These are phyloP conservation scores for Aureobasidium sp. DNA, from an alignment of 2,329 filamentous ascomycete genomes.

Conservation along the genomic window DNA sequence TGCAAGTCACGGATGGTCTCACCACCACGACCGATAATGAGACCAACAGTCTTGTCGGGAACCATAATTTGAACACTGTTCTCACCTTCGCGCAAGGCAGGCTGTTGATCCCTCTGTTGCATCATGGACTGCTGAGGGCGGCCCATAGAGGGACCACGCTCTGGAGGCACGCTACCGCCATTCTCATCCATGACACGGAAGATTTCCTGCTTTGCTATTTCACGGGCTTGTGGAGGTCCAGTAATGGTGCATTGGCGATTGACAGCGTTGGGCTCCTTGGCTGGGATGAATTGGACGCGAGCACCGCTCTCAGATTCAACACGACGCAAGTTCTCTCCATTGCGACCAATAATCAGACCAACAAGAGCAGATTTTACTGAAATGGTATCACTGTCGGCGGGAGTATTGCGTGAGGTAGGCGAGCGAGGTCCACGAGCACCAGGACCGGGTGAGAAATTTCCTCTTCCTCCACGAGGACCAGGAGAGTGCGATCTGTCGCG, in stretches of 20 bases:
- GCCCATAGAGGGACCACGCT: conserved; percentile 3
- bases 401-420: conserved; percentile 43
- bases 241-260: conserved; percentile 82
- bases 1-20: conserved; percentile 91
- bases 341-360: conserved; percentile 81
- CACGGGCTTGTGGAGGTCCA: conserved; percentile 62
- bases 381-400: conserved; percentile 73
- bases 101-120: conserved; percentile 13
- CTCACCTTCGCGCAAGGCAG: conserved; percentile 66
- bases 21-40: conserved; percentile 89
- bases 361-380: conserved; percentile 81
- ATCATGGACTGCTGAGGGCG: not conserved
- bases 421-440: conserved; percentile 12
- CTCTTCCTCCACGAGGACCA: conserved; percentile 41
- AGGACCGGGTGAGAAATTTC: conserved; percentile 25
- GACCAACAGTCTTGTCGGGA: conserved; percentile 81
- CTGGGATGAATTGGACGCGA: conserved; percentile 79
- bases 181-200: conserved; percentile 84
- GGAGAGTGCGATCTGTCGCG: conserved; percentile 70
- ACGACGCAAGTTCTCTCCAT: conserved; percentile 79
- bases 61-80: conserved; percentile 91
- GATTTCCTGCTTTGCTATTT: conserved; percentile 74
- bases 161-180: conserved; percentile 33
- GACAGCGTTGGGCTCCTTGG: conserved; percentile 61
- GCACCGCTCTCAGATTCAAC: conserved; percentile 78